A percentile compares a stretch with the other conserved stretches of the same genome.
These are phyloP conservation scores for Blastobotrys ciferrii DNA, from an alignment of 1,139 yeast genomes.

Conservation along the genomic window DNA sequence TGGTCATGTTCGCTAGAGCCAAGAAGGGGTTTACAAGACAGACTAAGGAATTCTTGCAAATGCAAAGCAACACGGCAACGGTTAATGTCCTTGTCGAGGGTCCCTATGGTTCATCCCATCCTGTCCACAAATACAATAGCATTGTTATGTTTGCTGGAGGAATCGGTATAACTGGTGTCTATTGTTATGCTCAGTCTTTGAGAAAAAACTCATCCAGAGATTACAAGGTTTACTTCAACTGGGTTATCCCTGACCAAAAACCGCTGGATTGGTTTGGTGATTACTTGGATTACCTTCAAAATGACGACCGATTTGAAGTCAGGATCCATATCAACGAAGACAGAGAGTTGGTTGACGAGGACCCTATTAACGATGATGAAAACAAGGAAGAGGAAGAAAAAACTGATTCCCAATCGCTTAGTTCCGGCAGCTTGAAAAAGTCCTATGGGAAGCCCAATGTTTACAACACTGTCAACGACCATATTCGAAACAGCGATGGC, in stretches of 20 bases:
- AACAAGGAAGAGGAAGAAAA: not conserved
- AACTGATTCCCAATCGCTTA: not conserved
- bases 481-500: constrained; percentile 23
- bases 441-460: not conserved
- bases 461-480: not conserved
- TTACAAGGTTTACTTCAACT: constrained; percentile 38
- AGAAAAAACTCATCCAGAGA: constrained; percentile 33
- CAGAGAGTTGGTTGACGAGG: not conserved
- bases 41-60: not conserved
- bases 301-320: constrained; percentile 12
- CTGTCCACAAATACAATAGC: constrained; percentile 50
- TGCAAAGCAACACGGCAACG: constrained; percentile 3
- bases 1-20: constrained; percentile 17
- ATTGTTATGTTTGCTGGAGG: constrained; percentile 58
- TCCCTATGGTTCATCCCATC: constrained; percentile 52
- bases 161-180: constrained; percentile 59
- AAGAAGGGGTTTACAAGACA: constrained; percentile 22
- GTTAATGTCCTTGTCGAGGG: constrained; percentile 44
- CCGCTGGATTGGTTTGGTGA: constrained; percentile 52
- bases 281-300: constrained; percentile 39
- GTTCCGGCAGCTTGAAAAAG: not conserved
- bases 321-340: not conserved
- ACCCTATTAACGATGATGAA: not conserved
- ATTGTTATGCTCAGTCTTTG: constrained; percentile 25
- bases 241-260: constrained; percentile 51